phyloP scores from a whole-genome alignment of 192 early-diverging fungal genomes.

The Spizellomyces sp. region DNA sequence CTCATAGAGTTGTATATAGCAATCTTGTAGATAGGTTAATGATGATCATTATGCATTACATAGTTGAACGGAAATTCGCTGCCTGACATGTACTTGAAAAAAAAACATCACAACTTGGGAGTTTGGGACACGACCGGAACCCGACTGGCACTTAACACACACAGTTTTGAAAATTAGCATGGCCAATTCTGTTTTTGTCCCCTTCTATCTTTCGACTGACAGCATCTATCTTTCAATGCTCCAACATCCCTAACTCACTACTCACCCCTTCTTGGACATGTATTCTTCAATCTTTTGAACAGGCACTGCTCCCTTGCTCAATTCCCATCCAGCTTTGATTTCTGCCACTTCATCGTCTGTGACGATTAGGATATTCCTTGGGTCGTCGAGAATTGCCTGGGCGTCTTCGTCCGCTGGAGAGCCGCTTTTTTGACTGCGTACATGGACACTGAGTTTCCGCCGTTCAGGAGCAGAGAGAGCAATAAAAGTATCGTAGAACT shows the following conservation, averaged over 20 bases:
- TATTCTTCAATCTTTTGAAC: constrained; percentile 15
- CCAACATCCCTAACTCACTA: not conserved
- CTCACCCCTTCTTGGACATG: not conserved
- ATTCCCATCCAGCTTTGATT: constrained; percentile 21
- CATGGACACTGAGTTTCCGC: constrained; percentile 70
- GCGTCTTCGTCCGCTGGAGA: not conserved
- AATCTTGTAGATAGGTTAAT: too few relatives aligned
- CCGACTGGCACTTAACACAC: too few relatives aligned
- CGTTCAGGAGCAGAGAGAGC: constrained; percentile 49
- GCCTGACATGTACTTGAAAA: too few relatives aligned
- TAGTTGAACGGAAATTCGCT: too few relatives aligned
- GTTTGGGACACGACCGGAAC: too few relatives aligned
- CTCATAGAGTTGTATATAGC: too few relatives aligned
- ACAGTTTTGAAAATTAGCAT: too few relatives aligned
- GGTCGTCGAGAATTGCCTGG: not conserved
- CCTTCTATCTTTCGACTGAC: too few relatives aligned
- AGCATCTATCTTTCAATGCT: not conserved
- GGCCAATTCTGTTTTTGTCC: too few relatives aligned
- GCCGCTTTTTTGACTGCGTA: constrained; percentile 31
- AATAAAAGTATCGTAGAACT: constrained; percentile 65
- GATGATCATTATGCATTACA: too few relatives aligned
- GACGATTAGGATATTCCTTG: not conserved
- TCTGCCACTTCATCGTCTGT: constrained; percentile 22
- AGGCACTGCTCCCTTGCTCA: constrained; percentile 15
- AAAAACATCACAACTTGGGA: too few relatives aligned